Evolutionary conservation across 192 early-diverging fungal genomes (phyloP), one percentile per base, ranked within the genome.

Genomic region (Helicostylum pulchrum): DNA sequence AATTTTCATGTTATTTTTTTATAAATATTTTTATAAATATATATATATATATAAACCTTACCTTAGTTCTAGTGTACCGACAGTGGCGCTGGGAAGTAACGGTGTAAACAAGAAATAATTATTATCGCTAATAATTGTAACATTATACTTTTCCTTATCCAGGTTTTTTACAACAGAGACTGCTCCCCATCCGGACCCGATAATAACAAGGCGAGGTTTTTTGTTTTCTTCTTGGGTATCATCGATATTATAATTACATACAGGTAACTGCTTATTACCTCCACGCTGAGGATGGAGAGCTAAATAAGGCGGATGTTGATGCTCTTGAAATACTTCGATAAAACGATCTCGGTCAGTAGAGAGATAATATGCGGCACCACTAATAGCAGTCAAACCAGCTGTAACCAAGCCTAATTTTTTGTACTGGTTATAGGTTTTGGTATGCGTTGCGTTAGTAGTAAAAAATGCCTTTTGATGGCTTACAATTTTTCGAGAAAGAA

Each of bases 101-200:
- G 77, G 80, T 31, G 80, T 82, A 60, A 84, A 84, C 34, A 84
- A 68, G 65, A 84, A 82, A 47, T 82, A 84, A 64, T 82, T 82
- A 34, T 71, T 80, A 52, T 47, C 59, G 5, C 67, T 55, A 1
- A 85, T 61, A 9, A 85, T 55, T 1, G 80, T 82, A 14, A 85
- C 75, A 66, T 85, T 73, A 57, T 80, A 85, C 31, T 85, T 72
- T 36, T 76, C 76, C 45, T 74, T 80, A 36, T 82, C 80, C 39
- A 85, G 60, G 31, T 73, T 73, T n/a, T 79, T 78, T 10, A 85
- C 45, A 1, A 64, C 31, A 4, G 46, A 64, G 42, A 79, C 53
- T 62, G 79, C 80, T 2, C 80, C 83, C 83, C 83, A 84, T 12
- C 83, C 83, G 12, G 78, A 72, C 47, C 83, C 83, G 23, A 84